A percentile compares a stretch with the other conserved stretches of the same genome.
These are phyloP conservation scores for Trichoderma aggressivum DNA, from an alignment of 2,329 filamentous ascomycete species.

Conservation along the genomic window DNA sequence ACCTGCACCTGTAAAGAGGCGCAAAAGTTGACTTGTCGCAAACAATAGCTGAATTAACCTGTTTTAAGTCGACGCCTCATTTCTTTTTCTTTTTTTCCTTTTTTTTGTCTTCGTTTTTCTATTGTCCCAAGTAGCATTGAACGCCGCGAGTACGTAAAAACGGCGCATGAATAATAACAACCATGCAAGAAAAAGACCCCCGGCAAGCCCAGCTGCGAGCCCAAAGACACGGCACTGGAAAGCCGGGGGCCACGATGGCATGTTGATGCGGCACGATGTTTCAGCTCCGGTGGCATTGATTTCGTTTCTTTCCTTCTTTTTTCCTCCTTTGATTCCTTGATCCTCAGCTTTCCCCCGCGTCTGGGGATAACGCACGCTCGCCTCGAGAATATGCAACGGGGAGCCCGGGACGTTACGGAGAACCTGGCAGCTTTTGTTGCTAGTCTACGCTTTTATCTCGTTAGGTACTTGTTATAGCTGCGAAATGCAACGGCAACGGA, in stretches of 20 bases:
- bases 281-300: not conserved
- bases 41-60: not conserved
- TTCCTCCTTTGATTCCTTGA: not conserved
- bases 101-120: not conserved
- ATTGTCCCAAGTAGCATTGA: not conserved
- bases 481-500: not conserved
- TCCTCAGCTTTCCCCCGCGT: not conserved
- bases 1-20: not conserved
- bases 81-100: not conserved
- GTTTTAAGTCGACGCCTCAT: not conserved
- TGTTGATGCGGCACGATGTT: not conserved
- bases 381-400: not conserved
- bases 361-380: not conserved
- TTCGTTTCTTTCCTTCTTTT: not conserved
- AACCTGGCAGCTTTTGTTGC: not conserved
- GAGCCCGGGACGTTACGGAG: not conserved
- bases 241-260: not conserved
- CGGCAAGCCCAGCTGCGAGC: not conserved
- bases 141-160: not conserved
- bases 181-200: not conserved
- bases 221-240: conserved; percentile 7
- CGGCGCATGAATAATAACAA: not conserved
- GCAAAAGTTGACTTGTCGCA: not conserved
- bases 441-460: not conserved
- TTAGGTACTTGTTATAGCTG: not conserved